phyloP scores from a whole-genome alignment of 768 basidiomycete species.

The Pleurotus citrinopileatus region DNA sequence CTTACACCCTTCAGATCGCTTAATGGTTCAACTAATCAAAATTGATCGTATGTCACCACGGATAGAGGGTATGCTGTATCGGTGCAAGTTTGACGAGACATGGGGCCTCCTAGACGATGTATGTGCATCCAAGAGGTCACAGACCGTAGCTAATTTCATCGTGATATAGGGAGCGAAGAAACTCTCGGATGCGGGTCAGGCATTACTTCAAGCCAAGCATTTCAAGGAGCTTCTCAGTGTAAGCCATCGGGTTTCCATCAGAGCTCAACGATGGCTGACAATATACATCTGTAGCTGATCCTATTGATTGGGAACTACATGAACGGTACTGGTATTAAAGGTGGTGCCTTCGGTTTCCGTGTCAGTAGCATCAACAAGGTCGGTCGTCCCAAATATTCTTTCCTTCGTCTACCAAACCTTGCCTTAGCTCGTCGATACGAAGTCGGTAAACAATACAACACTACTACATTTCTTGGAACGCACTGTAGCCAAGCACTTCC shows the following conservation, averaged over 20 bases:
- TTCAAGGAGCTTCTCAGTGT: conserved; percentile 92
- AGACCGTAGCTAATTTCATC: conserved; percentile 5
- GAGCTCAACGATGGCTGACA: background rate
- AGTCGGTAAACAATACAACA: conserved; percentile 92
- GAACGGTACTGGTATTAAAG: conserved; percentile 95
- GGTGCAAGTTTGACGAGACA: conserved; percentile 83
- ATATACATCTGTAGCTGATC: conserved; percentile 60
- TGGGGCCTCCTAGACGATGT: conserved; percentile 83
- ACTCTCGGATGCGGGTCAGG: conserved; percentile 75
- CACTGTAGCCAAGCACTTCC: conserved; percentile 85
- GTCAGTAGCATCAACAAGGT: conserved; percentile 98
- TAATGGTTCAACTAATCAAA: conserved; percentile 97
- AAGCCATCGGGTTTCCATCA: conserved; percentile 18
- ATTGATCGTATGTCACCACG: conserved; percentile 86
- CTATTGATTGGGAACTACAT: conserved; percentile 97
- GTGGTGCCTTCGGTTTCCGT: conserved; percentile 95
- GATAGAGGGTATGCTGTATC: conserved; percentile 95
- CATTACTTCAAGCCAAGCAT: conserved; percentile 74
- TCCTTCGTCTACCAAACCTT: background rate
- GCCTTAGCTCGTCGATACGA: conserved; percentile 89
- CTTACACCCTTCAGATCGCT: conserved; percentile 91
- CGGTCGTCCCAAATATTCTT: conserved; percentile 12
- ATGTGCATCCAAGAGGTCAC: conserved; percentile 18
- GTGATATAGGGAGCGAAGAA: conserved; percentile 69
- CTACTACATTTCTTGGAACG: conserved; percentile 92